Evolutionary conservation across 106 monocot genomes (phyloP).

Genomic region (Acanthochlamys bracteata): DNA sequence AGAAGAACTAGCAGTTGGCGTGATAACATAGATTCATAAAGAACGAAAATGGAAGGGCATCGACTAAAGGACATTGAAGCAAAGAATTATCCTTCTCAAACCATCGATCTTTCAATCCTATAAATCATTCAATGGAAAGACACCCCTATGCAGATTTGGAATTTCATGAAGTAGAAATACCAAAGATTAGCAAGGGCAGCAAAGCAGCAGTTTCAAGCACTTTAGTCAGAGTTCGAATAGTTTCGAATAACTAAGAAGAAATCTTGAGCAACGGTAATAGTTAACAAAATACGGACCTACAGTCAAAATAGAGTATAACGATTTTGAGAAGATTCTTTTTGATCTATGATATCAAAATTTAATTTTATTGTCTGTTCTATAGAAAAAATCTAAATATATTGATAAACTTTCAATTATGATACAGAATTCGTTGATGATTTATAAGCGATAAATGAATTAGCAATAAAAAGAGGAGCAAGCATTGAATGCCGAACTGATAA

Average conservation of each 20-base stretch:
- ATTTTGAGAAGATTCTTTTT: constrained; percentile 16
- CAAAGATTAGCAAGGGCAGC: constrained; percentile 12
- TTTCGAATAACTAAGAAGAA: constrained; percentile 2
- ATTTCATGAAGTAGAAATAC: constrained; percentile 27
- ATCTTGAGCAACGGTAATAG: constrained; percentile 4
- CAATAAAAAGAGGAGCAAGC: neutral
- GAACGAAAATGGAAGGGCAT: neutral
- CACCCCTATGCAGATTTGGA: constrained; percentile 19
- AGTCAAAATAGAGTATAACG: constrained; percentile 4
- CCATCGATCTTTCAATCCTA: neutral
- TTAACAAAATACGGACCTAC: constrained; percentile 9
- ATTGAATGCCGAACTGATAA: neutral
- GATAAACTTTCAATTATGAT: constrained; percentile 21
- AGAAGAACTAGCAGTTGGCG: neutral
- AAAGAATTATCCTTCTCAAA: constrained; percentile 8
- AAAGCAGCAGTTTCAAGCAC: constrained; percentile 10
- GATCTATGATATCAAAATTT: constrained; percentile 11
- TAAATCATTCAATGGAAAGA: constrained; percentile 16
- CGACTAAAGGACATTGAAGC: constrained; percentile 7
- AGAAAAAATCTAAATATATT: constrained; percentile 19
- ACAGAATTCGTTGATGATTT: constrained; percentile 14
- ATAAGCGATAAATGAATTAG: constrained; percentile 10
- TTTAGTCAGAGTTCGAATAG: constrained; percentile 2
- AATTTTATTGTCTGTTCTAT: constrained; percentile 17
- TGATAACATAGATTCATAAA: neutral